Evolutionary conservation across 1,284 basidiomycete species (phyloP).

Genomic region (Cryptococcus hybrid): DNA sequence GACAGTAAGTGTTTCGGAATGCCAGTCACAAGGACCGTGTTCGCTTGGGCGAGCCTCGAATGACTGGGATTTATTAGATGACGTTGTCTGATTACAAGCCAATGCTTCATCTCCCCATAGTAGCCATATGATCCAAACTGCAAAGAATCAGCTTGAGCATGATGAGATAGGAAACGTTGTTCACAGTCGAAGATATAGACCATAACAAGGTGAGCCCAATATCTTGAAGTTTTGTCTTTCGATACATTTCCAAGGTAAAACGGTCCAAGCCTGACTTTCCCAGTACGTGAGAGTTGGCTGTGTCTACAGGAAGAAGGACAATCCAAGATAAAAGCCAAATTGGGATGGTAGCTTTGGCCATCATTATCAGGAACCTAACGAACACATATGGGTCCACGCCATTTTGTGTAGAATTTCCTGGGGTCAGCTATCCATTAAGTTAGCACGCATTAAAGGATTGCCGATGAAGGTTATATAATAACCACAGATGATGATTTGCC

Average conservation of each 20-base stretch:
- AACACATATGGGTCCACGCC: constrained; percentile 70
- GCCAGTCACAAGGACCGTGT: constrained; percentile 72
- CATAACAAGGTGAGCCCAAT: constrained; percentile 53
- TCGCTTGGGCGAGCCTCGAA: constrained; percentile 64
- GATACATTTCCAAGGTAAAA: constrained; percentile 57
- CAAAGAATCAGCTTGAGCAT: constrained; percentile 1
- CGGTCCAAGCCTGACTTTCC: constrained; percentile 53
- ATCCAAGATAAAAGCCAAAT: constrained; percentile 63
- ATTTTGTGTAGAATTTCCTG: constrained; percentile 54
- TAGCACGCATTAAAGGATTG: constrained; percentile 48
- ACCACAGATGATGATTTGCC: constrained; percentile 34
- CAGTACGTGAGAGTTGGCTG: constrained; percentile 50
- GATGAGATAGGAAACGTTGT: constrained; percentile 6
- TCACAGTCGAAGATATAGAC: constrained; percentile 53
- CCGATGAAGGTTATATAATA: constrained; percentile 15
- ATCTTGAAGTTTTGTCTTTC: constrained; percentile 36
- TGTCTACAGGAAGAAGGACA: constrained; percentile 63
- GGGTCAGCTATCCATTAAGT: constrained; percentile 27
- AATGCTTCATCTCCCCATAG: constrained; percentile 66
- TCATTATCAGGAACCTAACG: constrained; percentile 62
- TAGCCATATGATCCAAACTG: constrained; percentile 68
- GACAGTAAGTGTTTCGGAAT: constrained; percentile 64
- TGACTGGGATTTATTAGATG: constrained; percentile 66
- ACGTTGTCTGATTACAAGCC: constrained; percentile 65
- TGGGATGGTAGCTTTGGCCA: constrained; percentile 64